These are phyloP conservation scores for Durio zibethinus DNA, from an alignment of 345 rosid species.

Conservation along the genomic window DNA sequence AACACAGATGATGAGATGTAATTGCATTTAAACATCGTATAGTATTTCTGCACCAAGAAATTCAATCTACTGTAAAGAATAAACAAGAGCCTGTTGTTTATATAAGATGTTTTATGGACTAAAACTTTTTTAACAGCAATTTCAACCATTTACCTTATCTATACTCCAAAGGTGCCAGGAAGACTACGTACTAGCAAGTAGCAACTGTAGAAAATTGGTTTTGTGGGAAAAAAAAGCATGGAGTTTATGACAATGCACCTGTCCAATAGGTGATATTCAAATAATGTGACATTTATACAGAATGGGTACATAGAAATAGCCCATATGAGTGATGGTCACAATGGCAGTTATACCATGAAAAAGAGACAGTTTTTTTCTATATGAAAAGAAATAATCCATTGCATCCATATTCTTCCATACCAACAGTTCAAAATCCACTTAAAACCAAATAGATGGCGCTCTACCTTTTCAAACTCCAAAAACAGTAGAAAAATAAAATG, in stretches of 20 bases:
- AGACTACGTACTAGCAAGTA: background rate
- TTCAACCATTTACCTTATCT: background rate
- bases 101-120: background rate
- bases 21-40: background rate
- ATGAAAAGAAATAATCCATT: background rate
- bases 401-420: background rate
- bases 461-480: background rate
- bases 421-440: background rate
- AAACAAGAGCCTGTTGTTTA: background rate
- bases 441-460: background rate
- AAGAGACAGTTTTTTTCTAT: background rate
- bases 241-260: background rate
- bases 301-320: background rate
- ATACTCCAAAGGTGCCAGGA: background rate
- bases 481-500: background rate
- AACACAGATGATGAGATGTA: background rate
- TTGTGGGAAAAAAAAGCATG: background rate
- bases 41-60: background rate
- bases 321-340: background rate
- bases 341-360: background rate
- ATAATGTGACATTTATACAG: background rate
- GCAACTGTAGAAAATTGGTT: background rate
- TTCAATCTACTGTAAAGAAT: background rate
- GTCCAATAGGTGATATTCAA: background rate
- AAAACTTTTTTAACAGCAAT: background rate